Conservation (phyloP, 768 basidiomycete genomes). For the Phanerochaete carnosa region DNA sequence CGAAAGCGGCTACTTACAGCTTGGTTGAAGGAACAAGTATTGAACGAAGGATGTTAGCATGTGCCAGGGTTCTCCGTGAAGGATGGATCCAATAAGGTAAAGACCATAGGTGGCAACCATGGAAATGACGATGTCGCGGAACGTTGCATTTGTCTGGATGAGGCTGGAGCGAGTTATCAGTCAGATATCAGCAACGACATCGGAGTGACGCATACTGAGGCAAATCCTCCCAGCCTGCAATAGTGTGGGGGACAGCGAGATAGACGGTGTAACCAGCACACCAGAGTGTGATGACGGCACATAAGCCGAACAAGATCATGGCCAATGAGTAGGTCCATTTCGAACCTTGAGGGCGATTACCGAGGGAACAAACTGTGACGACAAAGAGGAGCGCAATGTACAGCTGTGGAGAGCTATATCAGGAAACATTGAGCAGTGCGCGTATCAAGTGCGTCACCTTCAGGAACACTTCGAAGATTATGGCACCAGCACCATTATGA, state of each 20-base stretch:
- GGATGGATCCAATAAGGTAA: constrained; percentile 81
- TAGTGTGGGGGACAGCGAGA: constrained; percentile 70
- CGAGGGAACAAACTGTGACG: constrained; percentile 81
- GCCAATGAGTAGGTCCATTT: constrained; percentile 80
- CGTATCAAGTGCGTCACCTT: constrained; percentile 29
- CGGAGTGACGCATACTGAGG: constrained; percentile 46
- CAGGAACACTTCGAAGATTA: constrained; percentile 76
- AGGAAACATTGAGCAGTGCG: neutral
- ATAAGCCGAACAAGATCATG: constrained; percentile 76
- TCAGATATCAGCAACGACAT: neutral
- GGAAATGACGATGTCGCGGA: constrained; percentile 84
- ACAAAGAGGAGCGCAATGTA: constrained; percentile 86
- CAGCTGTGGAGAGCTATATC: constrained; percentile 40
- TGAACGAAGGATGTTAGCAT: constrained; percentile 91
- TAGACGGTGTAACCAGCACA: constrained; percentile 92
- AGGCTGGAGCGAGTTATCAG: constrained; percentile 35
- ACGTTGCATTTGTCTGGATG: constrained; percentile 59
- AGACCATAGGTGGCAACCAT: constrained; percentile 75
- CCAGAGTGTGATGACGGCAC: constrained; percentile 78
- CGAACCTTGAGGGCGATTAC: constrained; percentile 88
- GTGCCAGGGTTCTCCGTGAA: constrained; percentile 96
- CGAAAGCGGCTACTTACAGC: constrained; percentile 40
- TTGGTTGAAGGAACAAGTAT: constrained; percentile 88
- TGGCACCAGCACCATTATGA: constrained; percentile 63
- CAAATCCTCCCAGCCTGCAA: constrained; percentile 74